Evolutionary conservation across 2,329 filamentous ascomycete genomes (phyloP).

Genomic region (Beauveria varroae): DNA sequence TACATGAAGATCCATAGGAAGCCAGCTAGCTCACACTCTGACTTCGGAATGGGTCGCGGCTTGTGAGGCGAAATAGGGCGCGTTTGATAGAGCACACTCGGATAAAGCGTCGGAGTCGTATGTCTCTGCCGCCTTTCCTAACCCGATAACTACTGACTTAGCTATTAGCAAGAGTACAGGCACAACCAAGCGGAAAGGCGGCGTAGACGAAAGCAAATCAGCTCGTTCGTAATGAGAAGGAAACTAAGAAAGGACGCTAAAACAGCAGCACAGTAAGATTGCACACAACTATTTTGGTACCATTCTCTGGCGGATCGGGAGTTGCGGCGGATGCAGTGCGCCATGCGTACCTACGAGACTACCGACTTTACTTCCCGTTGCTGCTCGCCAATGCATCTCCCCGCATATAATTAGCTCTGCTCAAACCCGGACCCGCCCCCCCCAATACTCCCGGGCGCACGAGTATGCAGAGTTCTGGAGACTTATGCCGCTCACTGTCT

Average conservation of each 20-base stretch:
- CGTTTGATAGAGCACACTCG: neutral
- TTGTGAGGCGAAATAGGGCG: neutral
- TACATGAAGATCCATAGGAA: neutral
- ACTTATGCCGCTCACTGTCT: no score
- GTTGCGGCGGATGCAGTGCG: neutral
- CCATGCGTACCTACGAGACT: neutral
- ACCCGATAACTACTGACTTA: neutral
- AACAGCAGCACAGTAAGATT: neutral
- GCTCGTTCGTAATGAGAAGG: neutral
- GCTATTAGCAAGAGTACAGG: neutral
- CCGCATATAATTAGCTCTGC: neutral
- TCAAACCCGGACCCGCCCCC: no score
- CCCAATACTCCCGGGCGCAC: neutral
- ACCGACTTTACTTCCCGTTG: neutral
- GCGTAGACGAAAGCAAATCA: neutral
- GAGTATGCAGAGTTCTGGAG: neutral
- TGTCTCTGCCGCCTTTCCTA: neutral
- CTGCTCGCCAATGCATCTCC: neutral
- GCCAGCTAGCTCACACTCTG: neutral
- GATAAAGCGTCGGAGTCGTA: neutral
- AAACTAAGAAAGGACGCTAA: neutral
- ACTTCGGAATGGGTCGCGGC: no score
- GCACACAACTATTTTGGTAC: no score
- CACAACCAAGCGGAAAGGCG: neutral
- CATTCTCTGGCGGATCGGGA: neutral